phyloP scores from a whole-genome alignment of 176 grass and related monocot genomes.

The Tillandsia fasciculata region DNA sequence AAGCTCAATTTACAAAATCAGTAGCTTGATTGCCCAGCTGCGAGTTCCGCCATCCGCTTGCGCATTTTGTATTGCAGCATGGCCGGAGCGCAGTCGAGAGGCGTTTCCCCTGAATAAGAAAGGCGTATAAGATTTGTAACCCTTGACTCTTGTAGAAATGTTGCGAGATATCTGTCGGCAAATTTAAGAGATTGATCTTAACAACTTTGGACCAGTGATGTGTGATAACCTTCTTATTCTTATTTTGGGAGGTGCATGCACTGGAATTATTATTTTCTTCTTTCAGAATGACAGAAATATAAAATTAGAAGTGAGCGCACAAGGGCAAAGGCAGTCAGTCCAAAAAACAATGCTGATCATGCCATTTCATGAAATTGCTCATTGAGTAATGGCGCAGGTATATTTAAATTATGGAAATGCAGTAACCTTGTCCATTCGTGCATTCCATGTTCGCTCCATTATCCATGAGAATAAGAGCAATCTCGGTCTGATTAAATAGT shows the following conservation, averaged over 20 bases:
- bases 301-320: too few species aligned
- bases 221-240: too few species aligned
- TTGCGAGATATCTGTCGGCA: neutral
- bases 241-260: too few species aligned
- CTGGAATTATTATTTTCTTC: too few species aligned
- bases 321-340: too few species aligned
- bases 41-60: conserved; percentile 51
- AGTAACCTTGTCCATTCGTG: conserved; percentile 90
- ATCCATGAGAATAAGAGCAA: conserved; percentile 87
- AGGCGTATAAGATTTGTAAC: conserved; percentile 6
- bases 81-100: conserved; percentile 86
- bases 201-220: too few species aligned
- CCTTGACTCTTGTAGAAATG: too few species aligned
- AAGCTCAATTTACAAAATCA: conserved; percentile 7
- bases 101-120: conserved; percentile 72
- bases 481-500: conserved; percentile 98
- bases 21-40: neutral
- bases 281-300: neutral
- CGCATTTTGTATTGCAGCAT: conserved; percentile 99
- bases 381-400: conserved; percentile 8
- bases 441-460: conserved; percentile 71
- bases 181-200: neutral
- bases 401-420: conserved; percentile 5
- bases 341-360: neutral
- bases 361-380: conserved; percentile 14